A percentile compares a stretch with the other conserved stretches of the same genome.
Conservation (phyloP, 1,139 yeast genomes). For the Arxiozyma heterogenica region DNA sequence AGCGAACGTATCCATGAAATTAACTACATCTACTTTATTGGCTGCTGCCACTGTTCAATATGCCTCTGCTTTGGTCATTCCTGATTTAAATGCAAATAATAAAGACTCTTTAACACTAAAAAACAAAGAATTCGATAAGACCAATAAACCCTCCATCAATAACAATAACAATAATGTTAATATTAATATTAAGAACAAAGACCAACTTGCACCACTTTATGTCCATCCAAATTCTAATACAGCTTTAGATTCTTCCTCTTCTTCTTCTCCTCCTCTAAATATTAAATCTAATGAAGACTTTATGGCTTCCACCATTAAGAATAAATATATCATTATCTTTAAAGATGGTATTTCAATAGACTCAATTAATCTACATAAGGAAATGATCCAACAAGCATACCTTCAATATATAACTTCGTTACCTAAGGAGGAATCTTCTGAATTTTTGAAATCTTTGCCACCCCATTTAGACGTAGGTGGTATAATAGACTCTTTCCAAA, state of each 20-base stretch:
- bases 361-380: slow-evolving; percentile 51
- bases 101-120: not conserved
- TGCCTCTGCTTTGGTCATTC: slow-evolving; percentile 4
- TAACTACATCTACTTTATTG: not conserved
- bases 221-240: not conserved
- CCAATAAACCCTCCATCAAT: not conserved
- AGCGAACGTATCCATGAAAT: not conserved
- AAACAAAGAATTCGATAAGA: not conserved
- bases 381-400: slow-evolving; percentile 35
- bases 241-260: not conserved
- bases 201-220: not conserved
- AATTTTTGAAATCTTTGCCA: not conserved
- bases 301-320: not conserved
- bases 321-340: slow-evolving; percentile 66
- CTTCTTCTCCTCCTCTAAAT: not conserved
- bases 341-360: slow-evolving; percentile 49
- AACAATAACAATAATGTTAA: too few species aligned
- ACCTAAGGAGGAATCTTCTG: slow-evolving; percentile 10
- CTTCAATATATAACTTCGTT: slow-evolving; percentile 12
- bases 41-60: not conserved
- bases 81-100: not conserved
- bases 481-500: slow-evolving; percentile 53
- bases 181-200: not conserved
- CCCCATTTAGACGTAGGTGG: slow-evolving; percentile 38
- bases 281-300: not conserved